phyloP scores from a whole-genome alignment of 2,329 filamentous ascomycete species.

The Aspergillus carbonarius region DNA sequence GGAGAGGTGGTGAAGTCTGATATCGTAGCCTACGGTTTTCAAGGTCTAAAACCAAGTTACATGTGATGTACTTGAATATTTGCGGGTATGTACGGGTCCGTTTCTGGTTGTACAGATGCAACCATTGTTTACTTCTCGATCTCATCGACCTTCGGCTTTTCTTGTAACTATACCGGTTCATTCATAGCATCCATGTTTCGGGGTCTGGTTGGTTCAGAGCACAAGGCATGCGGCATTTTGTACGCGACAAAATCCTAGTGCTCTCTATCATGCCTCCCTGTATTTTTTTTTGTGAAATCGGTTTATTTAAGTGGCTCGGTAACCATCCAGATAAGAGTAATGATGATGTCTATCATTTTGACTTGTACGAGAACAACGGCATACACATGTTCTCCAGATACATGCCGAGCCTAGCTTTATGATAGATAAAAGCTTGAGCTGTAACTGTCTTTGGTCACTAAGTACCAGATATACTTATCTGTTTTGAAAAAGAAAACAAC shows the following conservation, averaged over 20 bases:
- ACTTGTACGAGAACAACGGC: too few species aligned
- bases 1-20: constrained; percentile 46
- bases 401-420: too few species aligned
- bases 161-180: not conserved
- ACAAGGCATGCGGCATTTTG: not conserved
- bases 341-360: too few species aligned
- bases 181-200: not conserved
- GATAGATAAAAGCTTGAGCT: too few species aligned
- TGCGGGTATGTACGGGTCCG: not conserved
- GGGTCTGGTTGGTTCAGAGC: constrained; percentile 15
- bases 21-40: constrained; percentile 44
- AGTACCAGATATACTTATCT: too few species aligned
- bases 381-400: too few species aligned
- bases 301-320: too few species aligned
- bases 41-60: constrained; percentile 43
- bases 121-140: not conserved
- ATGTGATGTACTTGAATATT: constrained; percentile 28
- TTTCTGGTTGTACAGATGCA: not conserved
- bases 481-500: too few species aligned
- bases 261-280: not conserved
- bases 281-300: not conserved
- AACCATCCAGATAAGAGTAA: too few species aligned
- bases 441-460: too few species aligned
- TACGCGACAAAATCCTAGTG: not conserved
- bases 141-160: not conserved